These are phyloP conservation scores for Pseudopyricularia cyperi DNA, from an alignment of 2,329 filamentous ascomycete genomes.

Conservation along the genomic window DNA sequence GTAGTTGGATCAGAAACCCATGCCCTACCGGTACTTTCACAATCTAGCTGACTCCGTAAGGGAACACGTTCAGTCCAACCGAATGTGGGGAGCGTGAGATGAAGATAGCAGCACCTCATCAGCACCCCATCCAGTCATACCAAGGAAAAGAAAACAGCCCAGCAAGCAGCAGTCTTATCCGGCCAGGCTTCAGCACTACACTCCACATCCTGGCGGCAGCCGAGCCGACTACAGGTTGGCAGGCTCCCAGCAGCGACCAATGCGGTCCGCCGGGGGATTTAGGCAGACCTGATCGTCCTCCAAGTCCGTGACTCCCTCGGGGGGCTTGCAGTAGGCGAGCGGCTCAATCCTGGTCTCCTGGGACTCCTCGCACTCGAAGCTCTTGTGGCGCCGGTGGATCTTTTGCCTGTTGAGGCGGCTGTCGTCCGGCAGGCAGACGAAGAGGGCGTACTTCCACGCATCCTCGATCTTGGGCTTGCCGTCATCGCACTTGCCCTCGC, in stretches of 20 bases:
- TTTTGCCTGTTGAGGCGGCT: neutral
- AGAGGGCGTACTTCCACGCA: neutral
- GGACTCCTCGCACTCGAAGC: neutral
- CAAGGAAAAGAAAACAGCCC: too few species aligned
- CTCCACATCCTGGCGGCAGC: too few species aligned
- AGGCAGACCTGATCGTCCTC: constrained; percentile 1
- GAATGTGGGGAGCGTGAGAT: too few species aligned
- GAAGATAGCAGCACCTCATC: too few species aligned
- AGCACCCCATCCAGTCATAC: too few species aligned
- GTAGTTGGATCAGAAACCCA: too few species aligned
- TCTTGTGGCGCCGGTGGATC: neutral
- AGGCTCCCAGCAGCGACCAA: constrained; percentile 1
- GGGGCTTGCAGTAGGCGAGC: neutral
- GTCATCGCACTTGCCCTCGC: neutral
- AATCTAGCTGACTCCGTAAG: too few species aligned
- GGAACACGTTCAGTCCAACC: too few species aligned
- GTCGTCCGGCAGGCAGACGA: neutral
- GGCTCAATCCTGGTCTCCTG: neutral
- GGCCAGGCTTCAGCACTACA: too few species aligned
- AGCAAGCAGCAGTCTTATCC: too few species aligned
- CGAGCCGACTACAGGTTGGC: neutral
- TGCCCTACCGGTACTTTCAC: too few species aligned
- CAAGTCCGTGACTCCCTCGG: neutral
- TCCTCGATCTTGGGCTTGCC: neutral
- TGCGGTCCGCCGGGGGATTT: neutral